Evolutionary conservation across 2,329 filamentous ascomycete genomes (phyloP).

Genomic region (Ophiostoma angusticollis): DNA sequence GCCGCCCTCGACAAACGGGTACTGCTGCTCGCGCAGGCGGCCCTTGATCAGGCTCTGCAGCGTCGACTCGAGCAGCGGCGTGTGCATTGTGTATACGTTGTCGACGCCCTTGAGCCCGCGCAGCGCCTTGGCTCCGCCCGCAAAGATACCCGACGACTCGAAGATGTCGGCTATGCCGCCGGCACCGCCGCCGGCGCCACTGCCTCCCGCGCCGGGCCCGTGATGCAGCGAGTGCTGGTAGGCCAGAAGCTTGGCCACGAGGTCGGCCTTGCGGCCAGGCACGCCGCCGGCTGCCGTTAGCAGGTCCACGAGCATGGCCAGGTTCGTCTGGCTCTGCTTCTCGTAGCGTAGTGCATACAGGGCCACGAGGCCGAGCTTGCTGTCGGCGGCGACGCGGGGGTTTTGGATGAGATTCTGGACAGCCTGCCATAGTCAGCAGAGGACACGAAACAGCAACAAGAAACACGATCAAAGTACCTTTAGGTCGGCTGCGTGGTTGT

Average conservation of each 20-base stretch:
- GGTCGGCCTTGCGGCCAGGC: slow-evolving; percentile 58
- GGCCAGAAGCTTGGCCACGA: slow-evolving; percentile 68
- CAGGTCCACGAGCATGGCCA: slow-evolving; percentile 76
- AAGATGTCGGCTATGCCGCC: slow-evolving; percentile 84
- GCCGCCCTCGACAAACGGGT: slow-evolving; percentile 77
- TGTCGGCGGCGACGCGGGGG: slow-evolving; percentile 61
- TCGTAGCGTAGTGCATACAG: slow-evolving; percentile 92
- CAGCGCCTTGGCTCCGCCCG: slow-evolving; percentile 62
- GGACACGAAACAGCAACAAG: background rate
- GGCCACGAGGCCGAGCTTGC: slow-evolving; percentile 80
- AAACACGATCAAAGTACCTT: slow-evolving; percentile 41
- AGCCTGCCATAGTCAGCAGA: slow-evolving; percentile 34
- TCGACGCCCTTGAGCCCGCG: slow-evolving; percentile 95
- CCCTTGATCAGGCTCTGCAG: slow-evolving; percentile 91
- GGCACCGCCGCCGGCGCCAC: slow-evolving; percentile 53
- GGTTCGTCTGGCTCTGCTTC: slow-evolving; percentile 67
- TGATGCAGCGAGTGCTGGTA: slow-evolving; percentile 83
- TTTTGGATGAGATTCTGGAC: slow-evolving; percentile 79
- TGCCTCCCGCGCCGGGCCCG: slow-evolving; percentile 64
- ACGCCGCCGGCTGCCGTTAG: slow-evolving; percentile 75
- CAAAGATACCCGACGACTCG: slow-evolving; percentile 82
- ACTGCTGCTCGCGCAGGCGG: slow-evolving; percentile 69
- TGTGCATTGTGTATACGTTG: slow-evolving; percentile 98
- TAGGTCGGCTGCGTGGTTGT: slow-evolving; percentile 84
- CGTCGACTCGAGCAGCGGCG: slow-evolving; percentile 72